Evolutionary conservation across 495 filamentous ascomycete genomes (phyloP).

Genomic region (Penicillium crystallinum): DNA sequence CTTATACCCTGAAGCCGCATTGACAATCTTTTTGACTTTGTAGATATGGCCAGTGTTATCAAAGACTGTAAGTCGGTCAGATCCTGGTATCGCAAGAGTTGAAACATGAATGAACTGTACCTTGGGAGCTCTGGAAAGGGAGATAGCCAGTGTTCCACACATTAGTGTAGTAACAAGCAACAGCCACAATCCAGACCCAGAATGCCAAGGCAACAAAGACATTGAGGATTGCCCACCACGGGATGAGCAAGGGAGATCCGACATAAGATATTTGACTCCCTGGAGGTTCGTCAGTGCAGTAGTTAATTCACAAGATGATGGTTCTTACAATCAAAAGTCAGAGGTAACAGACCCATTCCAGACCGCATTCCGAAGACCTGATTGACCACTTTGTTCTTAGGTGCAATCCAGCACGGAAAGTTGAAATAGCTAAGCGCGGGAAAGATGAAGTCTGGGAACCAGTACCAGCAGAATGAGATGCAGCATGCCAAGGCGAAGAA

Average conservation of each 20-base stretch:
- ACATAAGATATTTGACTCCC: constrained; percentile 83
- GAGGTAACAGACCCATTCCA: constrained; percentile 70
- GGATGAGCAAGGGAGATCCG: constrained; percentile 70
- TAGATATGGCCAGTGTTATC: constrained; percentile 75
- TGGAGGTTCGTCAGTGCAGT: constrained; percentile 39
- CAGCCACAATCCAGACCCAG: constrained; percentile 75
- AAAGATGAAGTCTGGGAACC: constrained; percentile 73
- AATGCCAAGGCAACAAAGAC: constrained; percentile 68
- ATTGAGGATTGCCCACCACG: constrained; percentile 81
- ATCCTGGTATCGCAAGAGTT: not conserved
- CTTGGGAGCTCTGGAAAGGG: constrained; percentile 22
- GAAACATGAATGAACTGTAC: constrained; percentile 5
- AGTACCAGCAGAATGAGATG: constrained; percentile 63
- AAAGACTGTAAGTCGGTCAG: constrained; percentile 50
- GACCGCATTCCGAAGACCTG: constrained; percentile 77
- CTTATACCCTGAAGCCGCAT: constrained; percentile 50
- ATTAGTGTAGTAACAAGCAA: constrained; percentile 45
- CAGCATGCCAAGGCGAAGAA: constrained; percentile 69
- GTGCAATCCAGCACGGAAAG: constrained; percentile 78
- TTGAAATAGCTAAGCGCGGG: constrained; percentile 81
- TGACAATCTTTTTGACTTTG: constrained; percentile 70
- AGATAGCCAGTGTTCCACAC: constrained; percentile 43
- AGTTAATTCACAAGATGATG: constrained; percentile 36
- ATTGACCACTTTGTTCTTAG: constrained; percentile 67
- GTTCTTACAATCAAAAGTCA: constrained; percentile 65